Evolutionary conservation across 1,139 yeast genomes (phyloP).

Genomic region (Blastobotrys malaysiensis): DNA sequence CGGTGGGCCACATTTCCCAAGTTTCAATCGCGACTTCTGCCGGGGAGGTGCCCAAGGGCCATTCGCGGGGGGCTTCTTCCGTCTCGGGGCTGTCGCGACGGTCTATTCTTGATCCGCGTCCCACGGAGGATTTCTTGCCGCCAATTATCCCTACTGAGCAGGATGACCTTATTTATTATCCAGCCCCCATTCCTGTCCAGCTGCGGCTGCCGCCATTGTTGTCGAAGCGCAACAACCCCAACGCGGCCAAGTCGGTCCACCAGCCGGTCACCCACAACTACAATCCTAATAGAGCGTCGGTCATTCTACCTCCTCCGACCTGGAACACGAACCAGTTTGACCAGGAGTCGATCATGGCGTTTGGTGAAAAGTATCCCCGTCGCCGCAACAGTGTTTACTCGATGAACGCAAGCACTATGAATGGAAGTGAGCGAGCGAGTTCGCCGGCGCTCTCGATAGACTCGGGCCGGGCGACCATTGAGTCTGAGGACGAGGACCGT

Average conservation of each 20-base stretch:
- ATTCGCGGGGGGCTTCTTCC: constrained; percentile 7
- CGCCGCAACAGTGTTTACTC: constrained; percentile 5
- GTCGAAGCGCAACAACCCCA: constrained; percentile 19
- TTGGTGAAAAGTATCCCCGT: constrained; percentile 12
- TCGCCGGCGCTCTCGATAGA: constrained; percentile 23
- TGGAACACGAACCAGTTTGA: constrained; percentile 15
- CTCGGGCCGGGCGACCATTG: constrained; percentile 29
- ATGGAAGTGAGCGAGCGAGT: not conserved
- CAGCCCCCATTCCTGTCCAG: constrained; percentile 33
- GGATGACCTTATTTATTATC: constrained; percentile 25
- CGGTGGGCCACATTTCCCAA: constrained; percentile 5
- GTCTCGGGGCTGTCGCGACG: constrained; percentile 5
- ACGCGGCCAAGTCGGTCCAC: not conserved
- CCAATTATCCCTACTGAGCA: constrained; percentile 9
- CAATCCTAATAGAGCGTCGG: constrained; percentile 14
- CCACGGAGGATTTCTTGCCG: not conserved
- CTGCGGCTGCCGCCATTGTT: constrained; percentile 24
- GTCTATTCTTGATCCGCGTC: constrained; percentile 11
- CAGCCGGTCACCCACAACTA: constrained; percentile 4
- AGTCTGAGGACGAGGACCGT: constrained; percentile 20
- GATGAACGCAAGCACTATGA: not conserved
- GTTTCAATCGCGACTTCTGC: constrained; percentile 4
- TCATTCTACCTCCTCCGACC: constrained; percentile 18
- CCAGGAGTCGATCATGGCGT: constrained; percentile 10
- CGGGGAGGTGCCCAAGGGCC: not conserved